Evolutionary conservation across 208 protist genomes (phyloP).

Genomic region (Naegleria fowleri): DNA sequence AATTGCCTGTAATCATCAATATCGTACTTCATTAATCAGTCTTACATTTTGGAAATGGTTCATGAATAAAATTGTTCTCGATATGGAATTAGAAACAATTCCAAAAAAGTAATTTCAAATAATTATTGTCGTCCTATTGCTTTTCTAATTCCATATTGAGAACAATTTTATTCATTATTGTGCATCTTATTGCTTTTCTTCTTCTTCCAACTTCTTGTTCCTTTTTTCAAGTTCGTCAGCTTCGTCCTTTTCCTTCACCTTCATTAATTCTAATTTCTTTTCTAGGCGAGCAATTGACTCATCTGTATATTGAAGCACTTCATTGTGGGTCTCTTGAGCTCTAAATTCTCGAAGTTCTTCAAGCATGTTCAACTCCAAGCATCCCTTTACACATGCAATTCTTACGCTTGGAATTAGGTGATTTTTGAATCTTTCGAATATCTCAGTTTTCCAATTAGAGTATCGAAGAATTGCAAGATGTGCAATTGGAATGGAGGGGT

Average conservation of each 20-base stretch:
- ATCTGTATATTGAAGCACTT: not conserved
- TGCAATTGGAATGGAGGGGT: not conserved
- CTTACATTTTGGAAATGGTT: too few species aligned
- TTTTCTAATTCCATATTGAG: too few species aligned
- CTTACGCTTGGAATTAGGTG: not conserved
- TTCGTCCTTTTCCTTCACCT: not conserved
- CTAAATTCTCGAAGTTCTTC: not conserved
- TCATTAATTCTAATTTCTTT: not conserved
- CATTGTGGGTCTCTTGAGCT: not conserved
- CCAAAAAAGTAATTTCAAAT: too few species aligned
- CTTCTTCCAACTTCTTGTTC: not conserved
- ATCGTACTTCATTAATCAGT: too few species aligned
- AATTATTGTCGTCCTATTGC: too few species aligned
- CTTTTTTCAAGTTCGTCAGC: not conserved
- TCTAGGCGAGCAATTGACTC: not conserved
- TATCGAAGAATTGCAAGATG: not conserved
- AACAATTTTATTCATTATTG: too few species aligned
- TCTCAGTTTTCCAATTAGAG: not conserved
- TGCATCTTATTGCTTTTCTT: not conserved
- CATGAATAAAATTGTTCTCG: too few species aligned
- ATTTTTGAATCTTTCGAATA: not conserved
- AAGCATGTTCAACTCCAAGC: not conserved
- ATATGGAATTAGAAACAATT: too few species aligned
- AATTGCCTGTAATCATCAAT: too few species aligned
- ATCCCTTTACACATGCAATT: slow-evolving; percentile 29